Evolutionary conservation across 352 stramenopile genomes (phyloP), one percentile per base, ranked within the genome.

Genomic region (Phytophthora hibernalis): DNA sequence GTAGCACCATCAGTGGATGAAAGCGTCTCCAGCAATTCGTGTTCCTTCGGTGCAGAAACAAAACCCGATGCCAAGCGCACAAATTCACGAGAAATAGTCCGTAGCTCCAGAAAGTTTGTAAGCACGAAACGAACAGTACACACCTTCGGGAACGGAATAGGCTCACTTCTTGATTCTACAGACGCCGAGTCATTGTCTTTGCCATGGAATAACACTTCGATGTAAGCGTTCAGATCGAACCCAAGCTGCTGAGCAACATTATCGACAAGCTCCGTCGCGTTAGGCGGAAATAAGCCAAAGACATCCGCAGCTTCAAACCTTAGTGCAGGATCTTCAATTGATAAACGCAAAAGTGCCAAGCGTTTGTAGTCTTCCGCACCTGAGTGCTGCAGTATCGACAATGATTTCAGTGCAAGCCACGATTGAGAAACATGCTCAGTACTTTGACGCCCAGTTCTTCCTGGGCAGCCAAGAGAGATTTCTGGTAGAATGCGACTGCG

Each of bases 21-120:
- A 24, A 96, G 40, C 4, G 63, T 63, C 21, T 82, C 70, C 7
- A 95, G 61, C 20, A 61, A 18, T 10, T 87, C 72, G 5, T 74
- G 63, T 50, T 95, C 79, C 10, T 63, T 61, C 1, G 61, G 40
- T 12, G 74, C 73, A 2, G 61, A 56, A 2, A 84, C 76, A 45
- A 88, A 94, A 0, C 68, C 67, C 12, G 82, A 78, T 1, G 79
- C 73, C 5, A 83, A 63, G 28, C 91, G 74, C 1, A 91, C 37
- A 31, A 78, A 76, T 48, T 88, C 73, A 10, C 77, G 70, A 9
- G 93, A 91, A 8, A 90, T 54, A 0, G 81, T 85, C 31, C 83
- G 88, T 9, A 99, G 61, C 65, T 99, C 95, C 33, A 95, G 81
- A 70, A 98, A 99, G 20, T 88, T 74, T n/a, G 83, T 87, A 5